Base-by-base conservation (phyloP, 2,329 filamentous ascomycete genomes). In the Aspergillus quadrilineatus region DNA sequence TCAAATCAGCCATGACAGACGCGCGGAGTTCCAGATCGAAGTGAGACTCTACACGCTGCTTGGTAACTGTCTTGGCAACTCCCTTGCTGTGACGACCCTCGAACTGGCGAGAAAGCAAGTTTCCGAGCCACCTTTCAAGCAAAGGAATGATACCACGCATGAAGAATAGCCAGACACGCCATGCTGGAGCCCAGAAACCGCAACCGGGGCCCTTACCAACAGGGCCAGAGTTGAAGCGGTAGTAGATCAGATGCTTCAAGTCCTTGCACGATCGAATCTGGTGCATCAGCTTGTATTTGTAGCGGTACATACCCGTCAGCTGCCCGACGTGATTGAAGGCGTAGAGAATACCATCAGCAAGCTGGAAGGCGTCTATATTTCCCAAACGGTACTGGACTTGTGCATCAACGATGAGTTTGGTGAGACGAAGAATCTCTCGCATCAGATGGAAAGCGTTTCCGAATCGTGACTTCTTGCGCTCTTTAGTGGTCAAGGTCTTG, bases 281-380 rank as follows among this genome's bases (percentile, higher is more conserved):
- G 73, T 99, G 94, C 94, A 99, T 99, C 55, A 99, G 82, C 82
- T 99, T 99, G 81, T 99, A 99, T 82, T 99, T 99, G 84, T 99
- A 99, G 59, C 94, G 89, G 77, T 99, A 99, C 94, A 99, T 99
- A 72, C 94, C 94, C 14, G 94, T 99, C 60, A 99, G 81, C 75
- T 99, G 95, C 60, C 94, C 94, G 56, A 99, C 94, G 67, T 99
- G 94, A 77, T 99, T 99, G 80, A 99, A 99, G 15, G 94, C 95
- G 67, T 99, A 99, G n/a, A 97, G 81, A 56, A 99, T 99, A 74
- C 94, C 94, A 74, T 99, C 94, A 3, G 94, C 94, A 63, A 99
- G 86, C 74, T 99, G 94, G 80, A 99, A 99, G 37, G 95, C 94
- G 74, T 99, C 94, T 61, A 99, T 97, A 69, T 99, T 99, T 57